These are phyloP conservation scores for Excoecaria cochinchinensis DNA, from an alignment of 345 rosid species.

Conservation along the genomic window DNA sequence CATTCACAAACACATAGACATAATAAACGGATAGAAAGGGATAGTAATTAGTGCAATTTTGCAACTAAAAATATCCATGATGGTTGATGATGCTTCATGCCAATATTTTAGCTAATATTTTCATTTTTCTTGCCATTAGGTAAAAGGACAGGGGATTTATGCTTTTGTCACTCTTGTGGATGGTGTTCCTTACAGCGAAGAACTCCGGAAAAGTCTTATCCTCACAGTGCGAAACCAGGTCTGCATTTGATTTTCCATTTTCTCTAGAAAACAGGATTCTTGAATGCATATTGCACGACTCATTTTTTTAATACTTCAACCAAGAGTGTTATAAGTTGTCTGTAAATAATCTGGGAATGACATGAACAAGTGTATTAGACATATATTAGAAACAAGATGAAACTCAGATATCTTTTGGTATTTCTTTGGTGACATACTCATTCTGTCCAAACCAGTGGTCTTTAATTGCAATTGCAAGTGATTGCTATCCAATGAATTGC, in stretches of 20 bases:
- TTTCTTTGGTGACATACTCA: neutral
- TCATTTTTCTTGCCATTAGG: conserved; percentile 40
- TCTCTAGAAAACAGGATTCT: neutral
- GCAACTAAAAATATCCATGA: neutral
- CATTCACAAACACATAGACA: too few relatives aligned
- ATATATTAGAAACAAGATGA: neutral
- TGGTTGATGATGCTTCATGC: conserved; percentile 10
- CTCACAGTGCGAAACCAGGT: conserved; percentile 85
- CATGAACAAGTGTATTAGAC: neutral
- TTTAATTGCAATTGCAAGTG: neutral
- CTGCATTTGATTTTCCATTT: conserved; percentile 5
- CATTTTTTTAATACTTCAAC: neutral
- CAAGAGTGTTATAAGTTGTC: neutral
- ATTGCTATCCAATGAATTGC: neutral
- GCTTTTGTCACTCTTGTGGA: conserved; percentile 94
- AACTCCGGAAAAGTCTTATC: conserved; percentile 70
- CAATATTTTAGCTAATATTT: conserved; percentile 7
- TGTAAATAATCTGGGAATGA: neutral
- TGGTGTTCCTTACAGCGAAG: conserved; percentile 84
- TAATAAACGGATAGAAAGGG: neutral
- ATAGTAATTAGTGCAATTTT: neutral
- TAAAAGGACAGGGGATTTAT: conserved; percentile 95
- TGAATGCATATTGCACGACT: neutral
- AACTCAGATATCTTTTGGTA: neutral
- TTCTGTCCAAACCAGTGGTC: neutral